Evolutionary conservation across 768 basidiomycete species (phyloP).

Genomic region (Tricholoma terreum): DNA sequence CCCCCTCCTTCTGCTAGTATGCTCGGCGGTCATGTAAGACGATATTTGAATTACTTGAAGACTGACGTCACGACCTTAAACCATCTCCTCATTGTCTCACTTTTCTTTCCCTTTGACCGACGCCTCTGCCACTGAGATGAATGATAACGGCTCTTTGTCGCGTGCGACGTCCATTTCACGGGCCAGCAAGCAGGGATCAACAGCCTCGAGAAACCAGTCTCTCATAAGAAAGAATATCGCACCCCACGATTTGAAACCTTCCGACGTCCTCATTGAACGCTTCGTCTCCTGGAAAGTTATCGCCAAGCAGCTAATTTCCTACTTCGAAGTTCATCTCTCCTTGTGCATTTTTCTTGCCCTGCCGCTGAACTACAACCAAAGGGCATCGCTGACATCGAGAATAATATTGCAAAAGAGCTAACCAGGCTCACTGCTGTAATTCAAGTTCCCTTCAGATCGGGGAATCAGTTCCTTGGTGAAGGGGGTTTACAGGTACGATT

Average conservation of each 20-base stretch:
- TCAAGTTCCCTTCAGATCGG: constrained; percentile 92
- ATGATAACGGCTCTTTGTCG: constrained; percentile 49
- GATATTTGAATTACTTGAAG: too few species aligned
- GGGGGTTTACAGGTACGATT: constrained; percentile 77
- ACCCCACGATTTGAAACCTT: constrained; percentile 84
- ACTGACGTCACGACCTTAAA: neutral
- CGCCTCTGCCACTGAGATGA: constrained; percentile 4
- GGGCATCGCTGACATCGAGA: constrained; percentile 82
- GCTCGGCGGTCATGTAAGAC: too few species aligned
- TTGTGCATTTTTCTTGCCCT: neutral
- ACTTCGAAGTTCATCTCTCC: constrained; percentile 51
- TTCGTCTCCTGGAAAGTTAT: constrained; percentile 95
- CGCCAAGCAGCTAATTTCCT: constrained; percentile 91
- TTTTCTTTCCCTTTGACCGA: neutral
- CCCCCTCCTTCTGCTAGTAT: too few species aligned
- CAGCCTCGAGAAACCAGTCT: constrained; percentile 74
- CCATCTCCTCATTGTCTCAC: too few species aligned
- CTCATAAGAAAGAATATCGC: constrained; percentile 94
- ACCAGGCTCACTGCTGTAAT: constrained; percentile 93
- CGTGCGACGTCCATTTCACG: constrained; percentile 74
- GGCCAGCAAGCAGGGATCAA: constrained; percentile 60
- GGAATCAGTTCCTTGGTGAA: constrained; percentile 97
- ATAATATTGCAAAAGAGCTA: constrained; percentile 89
- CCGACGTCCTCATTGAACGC: constrained; percentile 94
- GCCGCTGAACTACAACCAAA: neutral